These are phyloP conservation scores for Erysiphe pulchra DNA, from an alignment of 2,329 filamentous ascomycete species.

Conservation along the genomic window DNA sequence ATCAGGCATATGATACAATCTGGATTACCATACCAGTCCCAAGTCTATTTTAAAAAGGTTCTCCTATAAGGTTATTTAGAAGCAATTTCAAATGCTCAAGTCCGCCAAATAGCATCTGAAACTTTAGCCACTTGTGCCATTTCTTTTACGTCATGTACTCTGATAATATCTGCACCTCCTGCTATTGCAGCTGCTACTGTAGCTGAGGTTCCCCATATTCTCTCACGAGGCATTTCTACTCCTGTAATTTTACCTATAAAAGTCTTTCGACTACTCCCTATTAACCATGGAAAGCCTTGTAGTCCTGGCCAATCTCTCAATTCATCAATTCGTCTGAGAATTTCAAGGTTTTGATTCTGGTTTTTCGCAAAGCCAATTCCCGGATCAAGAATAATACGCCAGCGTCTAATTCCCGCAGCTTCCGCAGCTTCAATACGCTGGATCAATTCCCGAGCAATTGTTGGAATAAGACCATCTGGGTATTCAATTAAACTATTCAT, in stretches of 20 bases:
- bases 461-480: slow-evolving; percentile 25
- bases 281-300: slow-evolving; percentile 55
- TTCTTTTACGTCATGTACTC: slow-evolving; percentile 73
- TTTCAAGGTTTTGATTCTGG: slow-evolving; percentile 51
- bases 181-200: slow-evolving; percentile 66
- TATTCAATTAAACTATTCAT: slow-evolving; percentile 35
- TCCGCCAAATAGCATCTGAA: slow-evolving; percentile 75
- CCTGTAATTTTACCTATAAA: slow-evolving; percentile 72
- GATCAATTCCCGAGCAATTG: slow-evolving; percentile 29
- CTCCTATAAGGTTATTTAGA: too few relatives aligned
- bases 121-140: slow-evolving; percentile 70
- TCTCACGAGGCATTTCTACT: slow-evolving; percentile 39
- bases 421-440: slow-evolving; percentile 46
- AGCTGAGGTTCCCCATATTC: slow-evolving; percentile 68
- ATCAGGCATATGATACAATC: too few relatives aligned
- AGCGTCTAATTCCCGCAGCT: slow-evolving; percentile 58
- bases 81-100: not conserved
- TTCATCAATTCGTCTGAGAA: slow-evolving; percentile 41
- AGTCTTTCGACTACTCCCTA: slow-evolving; percentile 69
- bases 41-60: too few relatives aligned
- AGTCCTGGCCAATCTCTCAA: slow-evolving; percentile 39
- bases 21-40: too few relatives aligned
- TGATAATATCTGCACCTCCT: slow-evolving; percentile 71
- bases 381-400: slow-evolving; percentile 86
- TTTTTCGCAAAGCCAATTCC: slow-evolving; percentile 88